Percentiles rank a stretch among this genome's conserved stretches.
phyloP scores from a whole-genome alignment of 2,329 filamentous ascomycete species.

The Hirsutella minnesotensis region DNA sequence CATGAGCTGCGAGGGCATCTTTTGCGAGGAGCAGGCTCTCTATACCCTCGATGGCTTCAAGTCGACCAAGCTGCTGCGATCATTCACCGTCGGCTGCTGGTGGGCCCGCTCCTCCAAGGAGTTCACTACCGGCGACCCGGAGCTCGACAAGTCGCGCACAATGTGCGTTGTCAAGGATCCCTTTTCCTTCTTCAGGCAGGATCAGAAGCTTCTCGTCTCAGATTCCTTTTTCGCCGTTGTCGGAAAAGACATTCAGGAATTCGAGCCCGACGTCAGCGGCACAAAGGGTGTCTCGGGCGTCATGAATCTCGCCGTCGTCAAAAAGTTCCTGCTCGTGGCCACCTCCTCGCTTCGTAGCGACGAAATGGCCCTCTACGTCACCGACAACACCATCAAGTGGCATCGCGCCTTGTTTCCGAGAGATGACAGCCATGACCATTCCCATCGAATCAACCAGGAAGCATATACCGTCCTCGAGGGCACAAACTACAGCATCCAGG shows the following conservation, averaged over 20 bases:
- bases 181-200: constrained; percentile 57
- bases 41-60: constrained; percentile 86
- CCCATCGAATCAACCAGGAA: constrained; percentile 55
- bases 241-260: constrained; percentile 41
- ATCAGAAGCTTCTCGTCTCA: constrained; percentile 69
- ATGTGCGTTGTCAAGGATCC: constrained; percentile 70
- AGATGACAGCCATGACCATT: constrained; percentile 66
- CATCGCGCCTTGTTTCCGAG: constrained; percentile 82
- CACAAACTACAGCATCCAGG: constrained; percentile 94
- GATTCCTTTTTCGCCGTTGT: constrained; percentile 65
- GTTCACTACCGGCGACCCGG: constrained; percentile 58
- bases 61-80: constrained; percentile 51
- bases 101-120: constrained; percentile 72
- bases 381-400: constrained; percentile 74
- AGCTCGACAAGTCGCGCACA: constrained; percentile 57
- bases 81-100: constrained; percentile 63
- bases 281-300: constrained; percentile 67
- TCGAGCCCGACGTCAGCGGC: constrained; percentile 66
- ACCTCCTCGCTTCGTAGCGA: constrained; percentile 68
- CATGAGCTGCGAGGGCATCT: constrained; percentile 52
- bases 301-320: constrained; percentile 70
- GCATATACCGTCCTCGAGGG: constrained; percentile 92
- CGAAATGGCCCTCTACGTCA: constrained; percentile 87
- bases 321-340: constrained; percentile 77
- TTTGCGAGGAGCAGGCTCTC: constrained; percentile 49